phyloP scores from a whole-genome alignment of 495 filamentous ascomycete species.

The Trichodelitschia bisporula region DNA sequence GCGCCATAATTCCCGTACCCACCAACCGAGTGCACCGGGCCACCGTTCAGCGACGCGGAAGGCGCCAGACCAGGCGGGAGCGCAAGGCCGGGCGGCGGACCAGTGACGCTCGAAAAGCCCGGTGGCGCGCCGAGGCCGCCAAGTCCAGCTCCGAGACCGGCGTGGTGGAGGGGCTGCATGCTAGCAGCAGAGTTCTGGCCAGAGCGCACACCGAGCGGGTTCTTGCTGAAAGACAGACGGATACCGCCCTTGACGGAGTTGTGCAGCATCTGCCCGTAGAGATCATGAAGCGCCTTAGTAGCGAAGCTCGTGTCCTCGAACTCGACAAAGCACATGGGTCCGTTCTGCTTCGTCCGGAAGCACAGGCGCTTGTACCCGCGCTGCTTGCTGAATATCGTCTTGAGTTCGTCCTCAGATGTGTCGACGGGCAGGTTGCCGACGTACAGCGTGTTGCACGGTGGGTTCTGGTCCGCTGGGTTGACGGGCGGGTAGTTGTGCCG shows the following conservation, averaged over 20 bases:
- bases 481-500: slow-evolving; percentile 62
- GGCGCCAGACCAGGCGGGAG: slow-evolving; percentile 8
- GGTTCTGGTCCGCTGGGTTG: slow-evolving; percentile 92
- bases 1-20: too few species aligned
- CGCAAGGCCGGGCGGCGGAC: slow-evolving; percentile 11
- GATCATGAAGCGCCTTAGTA: slow-evolving; percentile 74
- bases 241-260: slow-evolving; percentile 94
- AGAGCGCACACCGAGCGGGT: slow-evolving; percentile 78
- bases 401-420: slow-evolving; percentile 89
- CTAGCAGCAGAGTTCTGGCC: slow-evolving; percentile 44
- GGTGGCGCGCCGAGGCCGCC: slow-evolving; percentile 6
- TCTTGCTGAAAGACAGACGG: slow-evolving; percentile 95
- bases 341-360: slow-evolving; percentile 94
- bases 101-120: slow-evolving; percentile 10
- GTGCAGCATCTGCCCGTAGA: slow-evolving; percentile 71
- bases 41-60: slow-evolving; percentile 5
- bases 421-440: slow-evolving; percentile 89
- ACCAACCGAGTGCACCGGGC: too few species aligned
- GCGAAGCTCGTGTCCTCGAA: slow-evolving; percentile 90
- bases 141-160: slow-evolving; percentile 23
- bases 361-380: slow-evolving; percentile 91
- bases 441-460: slow-evolving; percentile 93
- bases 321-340: slow-evolving; percentile 98
- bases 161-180: slow-evolving; percentile 24
- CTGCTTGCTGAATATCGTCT: slow-evolving; percentile 80